A percentile compares a stretch with the other conserved stretches of the same genome.
These are phyloP conservation scores for Spergularia marina DNA, from an alignment of 148 eudicot species.

Conservation along the genomic window DNA sequence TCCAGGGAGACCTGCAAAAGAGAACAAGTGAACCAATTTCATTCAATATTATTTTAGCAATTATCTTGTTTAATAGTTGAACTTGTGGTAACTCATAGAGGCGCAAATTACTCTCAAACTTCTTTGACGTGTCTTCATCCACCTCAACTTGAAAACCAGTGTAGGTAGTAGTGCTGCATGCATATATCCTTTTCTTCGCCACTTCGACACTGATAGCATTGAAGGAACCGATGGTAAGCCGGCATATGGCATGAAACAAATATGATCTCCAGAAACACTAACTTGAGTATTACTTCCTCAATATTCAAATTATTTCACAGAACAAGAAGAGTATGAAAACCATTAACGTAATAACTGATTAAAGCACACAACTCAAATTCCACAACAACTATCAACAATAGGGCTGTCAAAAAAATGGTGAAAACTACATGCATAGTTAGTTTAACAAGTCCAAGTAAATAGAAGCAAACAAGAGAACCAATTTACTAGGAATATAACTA, in stretches of 20 bases:
- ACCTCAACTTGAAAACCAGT: constrained; percentile 73
- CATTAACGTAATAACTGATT: too few relatives aligned
- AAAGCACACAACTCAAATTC: too few relatives aligned
- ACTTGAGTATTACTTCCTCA: not conserved
- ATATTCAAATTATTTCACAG: not conserved
- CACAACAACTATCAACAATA: too few relatives aligned
- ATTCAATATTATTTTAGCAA: not conserved
- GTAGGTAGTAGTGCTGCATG: constrained; percentile 85
- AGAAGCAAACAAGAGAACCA: too few relatives aligned
- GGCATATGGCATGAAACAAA: not conserved
- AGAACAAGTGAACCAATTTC: not conserved
- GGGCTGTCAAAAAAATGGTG: too few relatives aligned
- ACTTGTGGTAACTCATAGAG: not conserved
- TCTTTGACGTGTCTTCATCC: constrained; percentile 70
- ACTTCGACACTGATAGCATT: constrained; percentile 62
- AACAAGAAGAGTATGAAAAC: not conserved
- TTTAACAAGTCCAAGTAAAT: too few relatives aligned
- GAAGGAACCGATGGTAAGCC: not conserved
- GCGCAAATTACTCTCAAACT: constrained; percentile 56
- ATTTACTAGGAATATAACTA: too few relatives aligned
- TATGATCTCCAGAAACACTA: not conserved
- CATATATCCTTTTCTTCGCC: constrained; percentile 92
- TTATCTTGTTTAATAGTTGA: not conserved
- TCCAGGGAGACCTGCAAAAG: constrained; percentile 63
- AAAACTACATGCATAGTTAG: too few relatives aligned